Evolutionary conservation across 352 stramenopile genomes (phyloP), one percentile per base, ranked within the genome.

Genomic region (Plasmopara muralis): DNA sequence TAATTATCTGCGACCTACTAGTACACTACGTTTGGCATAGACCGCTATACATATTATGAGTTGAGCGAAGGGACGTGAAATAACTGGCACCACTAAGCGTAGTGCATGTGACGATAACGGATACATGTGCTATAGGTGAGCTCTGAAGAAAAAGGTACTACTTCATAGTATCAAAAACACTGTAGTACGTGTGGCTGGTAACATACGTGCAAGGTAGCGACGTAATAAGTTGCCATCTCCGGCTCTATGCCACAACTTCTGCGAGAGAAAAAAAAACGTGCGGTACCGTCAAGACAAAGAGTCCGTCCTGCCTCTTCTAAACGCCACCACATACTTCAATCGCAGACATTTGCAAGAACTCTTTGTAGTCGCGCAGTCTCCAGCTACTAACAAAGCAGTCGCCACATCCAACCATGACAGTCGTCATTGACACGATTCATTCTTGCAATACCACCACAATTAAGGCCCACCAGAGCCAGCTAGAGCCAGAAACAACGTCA

Each of bases 351-450:
- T 37, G 2, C 16, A 31, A 13, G 28, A 16, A 38, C 42, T n/a
- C 39, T 18, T 38, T 37, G 34, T 47, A 18, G 47, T 62, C 25
- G 13, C 34, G 9, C 9, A 9, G 37, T 52, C 48, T 52, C 37
- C 10, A 2, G 10, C 31, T 12, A 35, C 31, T 12, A 12, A 35
- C 31, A 12, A 35, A 35, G 31, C 31, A 35, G 10, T 35, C 10
- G n/a, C 6, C 29, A 13, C 1, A 52, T 31, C 15, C 35, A n/a
- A 56, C 37, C 9, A 70, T 70, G 62, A 39, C 64, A 6, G 38
- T 70, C 20, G 57, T 70, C 9, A 37, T 67, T 10, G 53, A 70
- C 56, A 72, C 55, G 37, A 64, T 66, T 18, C 56, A 68, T 18
- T 57, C 53, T 14, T 30, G 58, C 14, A 66, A 48, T 33, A 57